Evolutionary conservation across 495 filamentous ascomycete species (phyloP).

Genomic region (Poronia punctata): DNA sequence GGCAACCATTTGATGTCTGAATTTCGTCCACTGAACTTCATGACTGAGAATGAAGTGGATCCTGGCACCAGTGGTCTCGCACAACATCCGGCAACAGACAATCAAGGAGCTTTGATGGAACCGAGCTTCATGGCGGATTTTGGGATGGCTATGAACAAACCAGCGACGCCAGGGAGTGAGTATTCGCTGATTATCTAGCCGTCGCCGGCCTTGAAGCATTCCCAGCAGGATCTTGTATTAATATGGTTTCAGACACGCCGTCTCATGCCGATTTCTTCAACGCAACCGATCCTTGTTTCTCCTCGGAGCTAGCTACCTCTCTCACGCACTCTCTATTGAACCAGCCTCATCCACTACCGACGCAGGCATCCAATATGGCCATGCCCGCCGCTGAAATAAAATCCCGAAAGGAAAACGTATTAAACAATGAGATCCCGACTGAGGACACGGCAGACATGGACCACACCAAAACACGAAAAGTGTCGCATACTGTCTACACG

Average conservation of each 20-base stretch:
- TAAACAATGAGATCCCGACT: conserved; percentile 14
- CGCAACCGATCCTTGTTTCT: conserved; percentile 18
- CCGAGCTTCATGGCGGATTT: conserved; percentile 21
- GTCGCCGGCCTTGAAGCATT: neutral
- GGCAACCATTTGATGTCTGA: conserved; percentile 13
- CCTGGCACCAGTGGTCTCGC: conserved; percentile 21
- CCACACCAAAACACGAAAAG: conserved; percentile 25
- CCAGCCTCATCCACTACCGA: conserved; percentile 33
- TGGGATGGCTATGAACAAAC: conserved; percentile 15
- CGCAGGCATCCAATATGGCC: conserved; percentile 18
- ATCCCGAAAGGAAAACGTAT: conserved; percentile 33
- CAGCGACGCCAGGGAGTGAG: conserved; percentile 19
- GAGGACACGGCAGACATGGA: conserved; percentile 10
- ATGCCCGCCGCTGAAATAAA: conserved; percentile 29
- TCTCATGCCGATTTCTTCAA: conserved; percentile 23
- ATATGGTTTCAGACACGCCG: conserved; percentile 11
- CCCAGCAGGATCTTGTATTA: conserved; percentile 1
- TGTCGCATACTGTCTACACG: conserved; percentile 27
- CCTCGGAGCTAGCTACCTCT: conserved; percentile 30
- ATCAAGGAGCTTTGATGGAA: conserved; percentile 22
- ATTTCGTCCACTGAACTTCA: conserved; percentile 26
- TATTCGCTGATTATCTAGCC: conserved; percentile 12
- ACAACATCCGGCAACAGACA: conserved; percentile 34
- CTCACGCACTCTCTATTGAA: conserved; percentile 38
- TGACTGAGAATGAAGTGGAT: conserved; percentile 26